These are phyloP conservation scores for Colletotrichum sp. DNA, from an alignment of 2,329 filamentous ascomycete genomes.

Conservation along the genomic window DNA sequence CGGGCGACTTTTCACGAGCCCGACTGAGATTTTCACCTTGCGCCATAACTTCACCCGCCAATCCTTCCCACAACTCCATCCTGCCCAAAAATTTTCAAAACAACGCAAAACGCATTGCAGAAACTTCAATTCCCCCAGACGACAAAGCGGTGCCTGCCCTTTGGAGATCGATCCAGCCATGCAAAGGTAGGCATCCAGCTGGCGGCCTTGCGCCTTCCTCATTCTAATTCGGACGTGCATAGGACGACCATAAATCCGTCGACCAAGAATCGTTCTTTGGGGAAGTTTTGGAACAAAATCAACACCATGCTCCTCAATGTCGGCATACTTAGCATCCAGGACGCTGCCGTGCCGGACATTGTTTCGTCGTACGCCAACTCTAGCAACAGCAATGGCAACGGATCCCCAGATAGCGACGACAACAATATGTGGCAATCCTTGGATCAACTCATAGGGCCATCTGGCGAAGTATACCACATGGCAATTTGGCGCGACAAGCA, in stretches of 20 bases:
- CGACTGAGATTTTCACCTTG: not conserved
- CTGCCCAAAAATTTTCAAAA: not conserved
- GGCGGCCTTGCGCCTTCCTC: not conserved
- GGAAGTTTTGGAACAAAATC: not conserved
- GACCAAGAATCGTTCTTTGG: not conserved
- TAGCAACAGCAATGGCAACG: not conserved
- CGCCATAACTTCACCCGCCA: not conserved
- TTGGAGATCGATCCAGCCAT: not conserved
- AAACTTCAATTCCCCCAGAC: not conserved
- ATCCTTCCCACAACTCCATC: not conserved
- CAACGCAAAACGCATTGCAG: not conserved
- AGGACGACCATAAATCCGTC: not conserved
- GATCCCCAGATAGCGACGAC: not conserved
- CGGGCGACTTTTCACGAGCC: not conserved
- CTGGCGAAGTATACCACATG: not conserved
- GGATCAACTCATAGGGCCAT: not conserved
- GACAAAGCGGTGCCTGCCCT: not conserved
- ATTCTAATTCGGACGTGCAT: not conserved
- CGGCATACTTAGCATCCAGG: not conserved
- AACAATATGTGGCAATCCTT: not conserved
- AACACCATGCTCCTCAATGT: no score
- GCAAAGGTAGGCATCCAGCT: not conserved
- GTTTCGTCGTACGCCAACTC: not conserved
- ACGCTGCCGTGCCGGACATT: not conserved
- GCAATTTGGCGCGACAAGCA: not conserved